These are phyloP conservation scores for Eucalyptus polyanthemos DNA, from an alignment of 345 rosid genomes.

Conservation along the genomic window DNA sequence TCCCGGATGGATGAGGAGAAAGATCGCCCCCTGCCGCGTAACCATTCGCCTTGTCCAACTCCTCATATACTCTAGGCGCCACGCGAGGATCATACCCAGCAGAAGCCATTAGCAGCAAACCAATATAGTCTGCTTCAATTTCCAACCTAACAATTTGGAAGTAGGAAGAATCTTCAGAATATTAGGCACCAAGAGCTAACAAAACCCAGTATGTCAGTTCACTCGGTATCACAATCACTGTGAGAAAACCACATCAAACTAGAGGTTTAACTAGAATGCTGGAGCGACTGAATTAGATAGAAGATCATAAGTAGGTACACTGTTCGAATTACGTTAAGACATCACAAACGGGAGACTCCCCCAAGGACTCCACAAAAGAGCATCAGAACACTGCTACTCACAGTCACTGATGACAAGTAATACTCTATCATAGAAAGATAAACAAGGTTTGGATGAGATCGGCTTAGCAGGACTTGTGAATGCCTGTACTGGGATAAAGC, in stretches of 20 bases:
- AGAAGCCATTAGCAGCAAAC: constrained; percentile 67
- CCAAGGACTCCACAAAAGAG: not conserved
- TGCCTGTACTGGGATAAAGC: not conserved
- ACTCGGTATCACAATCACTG: not conserved
- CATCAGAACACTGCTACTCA: not conserved
- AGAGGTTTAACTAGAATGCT: not conserved
- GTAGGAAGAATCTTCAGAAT: not conserved
- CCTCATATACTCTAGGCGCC: constrained; percentile 71
- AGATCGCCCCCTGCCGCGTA: constrained; percentile 39
- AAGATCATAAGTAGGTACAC: not conserved
- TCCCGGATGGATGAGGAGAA: constrained; percentile 92
- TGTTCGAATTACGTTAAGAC: not conserved
- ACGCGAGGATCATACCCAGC: constrained; percentile 86
- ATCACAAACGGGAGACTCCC: not conserved
- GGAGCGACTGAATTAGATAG: not conserved
- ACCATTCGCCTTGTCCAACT: constrained; percentile 58
- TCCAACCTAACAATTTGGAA: constrained; percentile 51
- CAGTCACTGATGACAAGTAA: not conserved
- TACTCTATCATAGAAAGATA: not conserved
- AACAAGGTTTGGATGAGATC: not conserved
- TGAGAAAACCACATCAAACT: not conserved
- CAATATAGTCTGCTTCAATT: constrained; percentile 87
- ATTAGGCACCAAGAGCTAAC: not conserved
- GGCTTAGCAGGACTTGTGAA: not conserved
- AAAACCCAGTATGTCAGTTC: not conserved